Evolutionary conservation across 148 eudicot species (phyloP).

Genomic region (Camellia japonica): DNA sequence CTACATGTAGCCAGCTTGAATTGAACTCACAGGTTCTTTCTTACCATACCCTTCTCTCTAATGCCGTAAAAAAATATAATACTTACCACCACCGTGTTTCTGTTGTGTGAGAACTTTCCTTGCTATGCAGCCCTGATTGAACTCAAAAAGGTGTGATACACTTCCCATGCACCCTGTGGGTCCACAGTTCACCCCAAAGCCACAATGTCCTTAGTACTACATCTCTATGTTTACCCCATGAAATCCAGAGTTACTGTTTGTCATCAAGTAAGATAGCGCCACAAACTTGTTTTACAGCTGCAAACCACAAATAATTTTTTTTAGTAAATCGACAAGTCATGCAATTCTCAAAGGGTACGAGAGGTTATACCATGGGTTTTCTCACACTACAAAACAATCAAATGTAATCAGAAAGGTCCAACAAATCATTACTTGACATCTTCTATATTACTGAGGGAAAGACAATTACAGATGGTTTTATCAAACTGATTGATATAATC

Average conservation of each 20-base stretch:
- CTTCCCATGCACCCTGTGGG: constrained; percentile 42
- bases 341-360: background rate
- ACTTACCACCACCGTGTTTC: constrained; percentile 56
- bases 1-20: background rate
- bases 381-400: background rate
- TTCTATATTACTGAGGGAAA: background rate
- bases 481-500: background rate
- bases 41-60: background rate
- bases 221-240: background rate
- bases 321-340: background rate
- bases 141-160: constrained; percentile 41
- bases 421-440: background rate
- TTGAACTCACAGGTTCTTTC: background rate
- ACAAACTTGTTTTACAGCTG: background rate
- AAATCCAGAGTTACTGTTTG: background rate
- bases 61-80: background rate
- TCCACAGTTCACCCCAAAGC: background rate
- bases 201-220: background rate
- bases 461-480: background rate
- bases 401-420: background rate
- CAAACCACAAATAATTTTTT: background rate
- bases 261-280: background rate
- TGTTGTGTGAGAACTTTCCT: constrained; percentile 50
- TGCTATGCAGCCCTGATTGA: constrained; percentile 43
- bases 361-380: background rate